Evolutionary conservation across 176 grass and related monocot genomes (phyloP).

Genomic region (Aegilops bicornis): DNA sequence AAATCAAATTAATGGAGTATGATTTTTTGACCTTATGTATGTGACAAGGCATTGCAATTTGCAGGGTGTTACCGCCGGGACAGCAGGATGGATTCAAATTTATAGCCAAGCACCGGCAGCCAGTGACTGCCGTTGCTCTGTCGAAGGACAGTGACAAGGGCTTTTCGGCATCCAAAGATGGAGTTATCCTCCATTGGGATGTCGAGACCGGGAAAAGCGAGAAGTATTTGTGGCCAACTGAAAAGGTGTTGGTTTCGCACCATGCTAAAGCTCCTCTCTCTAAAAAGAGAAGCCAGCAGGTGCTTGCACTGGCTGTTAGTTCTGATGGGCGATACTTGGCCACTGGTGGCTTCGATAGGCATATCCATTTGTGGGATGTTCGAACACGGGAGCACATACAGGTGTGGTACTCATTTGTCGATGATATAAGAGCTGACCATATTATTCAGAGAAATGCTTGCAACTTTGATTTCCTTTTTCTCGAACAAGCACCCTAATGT

Average conservation of each 20-base stretch:
- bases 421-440: neutral
- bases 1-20: neutral
- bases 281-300: slow-evolving; percentile 51
- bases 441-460: neutral
- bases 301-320: slow-evolving; percentile 55
- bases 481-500: neutral
- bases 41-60: neutral
- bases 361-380: slow-evolving; percentile 73
- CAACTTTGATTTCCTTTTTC: neutral
- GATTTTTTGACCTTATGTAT: neutral
- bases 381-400: slow-evolving; percentile 60
- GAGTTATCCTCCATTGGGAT: slow-evolving; percentile 61
- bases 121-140: slow-evolving; percentile 55
- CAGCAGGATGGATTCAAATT: slow-evolving; percentile 41
- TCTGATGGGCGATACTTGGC: slow-evolving; percentile 63
- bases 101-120: slow-evolving; percentile 54
- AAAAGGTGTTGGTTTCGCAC: slow-evolving; percentile 54
- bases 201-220: slow-evolving; percentile 52
- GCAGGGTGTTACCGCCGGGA: slow-evolving; percentile 50
- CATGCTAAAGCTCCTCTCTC: slow-evolving; percentile 50
- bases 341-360: slow-evolving; percentile 61
- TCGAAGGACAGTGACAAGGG: slow-evolving; percentile 52
- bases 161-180: slow-evolving; percentile 73
- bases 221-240: slow-evolving; percentile 66
- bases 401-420: slow-evolving; percentile 17